Base-by-base conservation (phyloP, 2,329 filamentous ascomycete species). In the Colletotrichum kahawae region DNA sequence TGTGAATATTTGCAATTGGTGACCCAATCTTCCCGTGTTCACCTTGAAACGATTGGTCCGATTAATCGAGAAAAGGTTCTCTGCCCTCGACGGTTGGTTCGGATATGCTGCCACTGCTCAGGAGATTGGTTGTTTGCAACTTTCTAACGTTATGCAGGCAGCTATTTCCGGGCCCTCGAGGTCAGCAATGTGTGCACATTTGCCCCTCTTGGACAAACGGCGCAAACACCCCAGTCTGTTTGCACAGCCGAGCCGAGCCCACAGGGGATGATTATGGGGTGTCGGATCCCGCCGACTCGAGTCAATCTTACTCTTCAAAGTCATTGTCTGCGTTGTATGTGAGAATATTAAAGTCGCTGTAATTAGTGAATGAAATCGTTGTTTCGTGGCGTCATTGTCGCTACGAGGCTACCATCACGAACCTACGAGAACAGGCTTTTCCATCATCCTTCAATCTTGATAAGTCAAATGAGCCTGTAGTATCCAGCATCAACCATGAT, bases 21-120 rank as follows among this genome's bases (percentile, higher is more conserved):
- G 10, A 21, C 43, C 21, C 10, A 51, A 51, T 51, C n/a, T 51
- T n/a, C 43, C 1, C 10, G 12, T 24, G 10, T 51, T 51, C 43
- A 5, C n/a, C 4, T 7, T 10, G 21, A n/a, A 12, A 51, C 6
- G 1, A 7, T n/a, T 51, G 10, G 1, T 7, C n/a, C 0, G 43
- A 51, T 51, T 21, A n/a, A 51, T n/a, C 6, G n/a, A 4, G 43
- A 12, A 51, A 7, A 24, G 21, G n/a, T 21, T 51, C n/a, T 7
- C n/a, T 13, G 43, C 10, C 10, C n/a, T 51, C n/a, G 13, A 51
- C 43, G n/a, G n/a, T n/a, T n/a, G n/a, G 12, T n/a, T 24, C 12
- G 4, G 10, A 51, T 21, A 21, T 51, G 10, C 43, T 48, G 43
- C 6, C 12, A 51, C 6, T 21, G 2, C n/a, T 2, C 43, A 51